Evolutionary conservation across 495 filamentous ascomycete species (phyloP).

Genomic region (Articulospora tetracladia): DNA sequence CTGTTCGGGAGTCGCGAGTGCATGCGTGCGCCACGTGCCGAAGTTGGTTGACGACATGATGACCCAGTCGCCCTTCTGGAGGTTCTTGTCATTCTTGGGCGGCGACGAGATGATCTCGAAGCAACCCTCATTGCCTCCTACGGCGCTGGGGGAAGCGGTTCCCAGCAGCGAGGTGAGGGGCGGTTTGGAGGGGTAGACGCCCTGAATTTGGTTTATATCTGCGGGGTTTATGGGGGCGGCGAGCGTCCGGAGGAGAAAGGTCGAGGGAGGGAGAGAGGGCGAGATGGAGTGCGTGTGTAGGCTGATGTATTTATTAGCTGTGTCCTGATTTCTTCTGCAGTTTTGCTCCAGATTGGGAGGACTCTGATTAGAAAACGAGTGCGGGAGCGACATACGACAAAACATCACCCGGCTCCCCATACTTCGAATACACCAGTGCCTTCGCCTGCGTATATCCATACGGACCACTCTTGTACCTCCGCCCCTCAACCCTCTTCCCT

Average conservation of each 20-base stretch:
- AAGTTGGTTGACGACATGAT: slow-evolving; percentile 76
- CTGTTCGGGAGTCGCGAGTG: slow-evolving; percentile 57
- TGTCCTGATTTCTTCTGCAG: background rate
- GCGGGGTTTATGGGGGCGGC: slow-evolving; percentile 93
- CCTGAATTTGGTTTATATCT: slow-evolving; percentile 92
- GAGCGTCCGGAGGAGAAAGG: slow-evolving; percentile 63
- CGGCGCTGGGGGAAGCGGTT: slow-evolving; percentile 66
- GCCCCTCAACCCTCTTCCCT: background rate
- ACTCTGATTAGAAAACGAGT: background rate
- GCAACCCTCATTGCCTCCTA: slow-evolving; percentile 86
- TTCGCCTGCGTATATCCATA: slow-evolving; percentile 98
- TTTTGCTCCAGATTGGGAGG: background rate
- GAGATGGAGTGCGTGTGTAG: slow-evolving; percentile 82
- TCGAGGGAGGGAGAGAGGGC: slow-evolving; percentile 68
- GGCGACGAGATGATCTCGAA: slow-evolving; percentile 77
- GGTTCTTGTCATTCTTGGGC: slow-evolving; percentile 33
- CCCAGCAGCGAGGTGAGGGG: slow-evolving; percentile 67
- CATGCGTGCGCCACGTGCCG: slow-evolving; percentile 93
- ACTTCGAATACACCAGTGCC: slow-evolving; percentile 76
- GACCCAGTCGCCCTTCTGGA: slow-evolving; percentile 81
- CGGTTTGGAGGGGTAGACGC: slow-evolving; percentile 88
- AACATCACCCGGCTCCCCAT: slow-evolving; percentile 83
- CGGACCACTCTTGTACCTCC: slow-evolving; percentile 57
- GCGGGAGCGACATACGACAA: slow-evolving; percentile 49
- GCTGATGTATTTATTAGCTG: slow-evolving; percentile 31